Evolutionary conservation across 2,329 filamentous ascomycete genomes (phyloP).

Genomic region (Rosellinia necatrix): DNA sequence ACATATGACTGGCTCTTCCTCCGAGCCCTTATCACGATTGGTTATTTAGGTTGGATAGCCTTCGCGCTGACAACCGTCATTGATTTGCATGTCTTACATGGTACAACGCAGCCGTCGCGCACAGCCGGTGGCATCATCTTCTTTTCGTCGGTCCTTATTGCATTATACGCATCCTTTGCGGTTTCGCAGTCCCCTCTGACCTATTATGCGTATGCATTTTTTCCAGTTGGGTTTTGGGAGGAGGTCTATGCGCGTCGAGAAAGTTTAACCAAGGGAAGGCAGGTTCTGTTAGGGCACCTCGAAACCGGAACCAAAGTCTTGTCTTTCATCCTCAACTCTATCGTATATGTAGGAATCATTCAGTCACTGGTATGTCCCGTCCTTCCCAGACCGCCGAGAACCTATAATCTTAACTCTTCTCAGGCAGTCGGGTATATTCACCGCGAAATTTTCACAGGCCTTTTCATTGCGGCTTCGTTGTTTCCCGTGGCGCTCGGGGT

Average conservation of each 20-base stretch:
- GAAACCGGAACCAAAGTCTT: conserved; percentile 61
- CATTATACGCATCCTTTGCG: conserved; percentile 77
- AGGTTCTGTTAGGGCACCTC: conserved; percentile 71
- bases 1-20: conserved; percentile 99
- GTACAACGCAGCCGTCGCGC: conserved; percentile 66
- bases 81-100: conserved; percentile 82
- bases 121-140: conserved; percentile 61
- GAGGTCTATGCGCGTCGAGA: conserved; percentile 81
- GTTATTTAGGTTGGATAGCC: conserved; percentile 94
- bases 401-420: conserved; percentile 1
- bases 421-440: conserved; percentile 92
- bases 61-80: conserved; percentile 89
- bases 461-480: conserved; percentile 75
- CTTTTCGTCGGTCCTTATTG: conserved; percentile 77
- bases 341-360: conserved; percentile 74
- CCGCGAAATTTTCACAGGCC: conserved; percentile 80
- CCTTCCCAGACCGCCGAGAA: not conserved
- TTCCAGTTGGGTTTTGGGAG: conserved; percentile 96
- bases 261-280: conserved; percentile 69
- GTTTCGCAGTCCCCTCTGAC: conserved; percentile 78
- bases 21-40: conserved; percentile 82
- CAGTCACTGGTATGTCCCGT: conserved; percentile 69
- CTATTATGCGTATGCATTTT: conserved; percentile 91
- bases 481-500: conserved; percentile 80
- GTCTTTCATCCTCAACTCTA: conserved; percentile 65